These are phyloP conservation scores for Pterocarpus santalinus DNA, from an alignment of 306 rosid species.

Conservation along the genomic window DNA sequence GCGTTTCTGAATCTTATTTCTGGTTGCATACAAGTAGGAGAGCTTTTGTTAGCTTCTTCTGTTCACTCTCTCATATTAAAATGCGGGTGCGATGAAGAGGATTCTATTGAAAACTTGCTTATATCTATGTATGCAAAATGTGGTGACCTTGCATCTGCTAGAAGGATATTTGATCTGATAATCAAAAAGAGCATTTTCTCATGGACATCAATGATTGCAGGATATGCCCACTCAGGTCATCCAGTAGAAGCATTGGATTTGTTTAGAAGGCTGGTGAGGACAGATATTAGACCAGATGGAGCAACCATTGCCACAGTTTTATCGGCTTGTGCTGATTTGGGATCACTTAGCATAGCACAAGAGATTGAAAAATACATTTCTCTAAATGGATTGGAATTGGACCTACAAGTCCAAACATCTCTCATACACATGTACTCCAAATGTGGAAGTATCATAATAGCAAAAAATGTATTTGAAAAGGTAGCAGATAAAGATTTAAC, in stretches of 20 bases:
- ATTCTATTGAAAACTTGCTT: conserved; percentile 58
- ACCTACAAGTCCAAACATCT: conserved; percentile 66
- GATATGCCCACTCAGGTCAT: conserved; percentile 50
- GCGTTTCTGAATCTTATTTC: conserved; percentile 52
- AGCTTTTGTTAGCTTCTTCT: conserved; percentile 49
- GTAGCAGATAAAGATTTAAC: conserved; percentile 66
- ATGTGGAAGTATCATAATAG: conserved; percentile 63
- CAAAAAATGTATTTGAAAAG: conserved; percentile 59
- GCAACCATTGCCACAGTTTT: conserved; percentile 50
- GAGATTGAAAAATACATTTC: conserved; percentile 71
- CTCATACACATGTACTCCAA: conserved; percentile 82
- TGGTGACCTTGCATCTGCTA: conserved; percentile 55
- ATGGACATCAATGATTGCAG: conserved; percentile 72
- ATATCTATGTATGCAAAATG: conserved; percentile 67
- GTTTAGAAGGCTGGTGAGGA: conserved; percentile 45
- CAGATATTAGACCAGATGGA: conserved; percentile 51
- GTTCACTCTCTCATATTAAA: conserved; percentile 61
- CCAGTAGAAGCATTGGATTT: conserved; percentile 56
- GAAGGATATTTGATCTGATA: conserved; percentile 62
- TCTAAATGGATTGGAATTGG: conserved; percentile 55
- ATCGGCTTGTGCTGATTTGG: conserved; percentile 63
- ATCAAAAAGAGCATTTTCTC: conserved; percentile 56
- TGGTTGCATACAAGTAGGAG: conserved; percentile 44
- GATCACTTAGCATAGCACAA: conserved; percentile 58
- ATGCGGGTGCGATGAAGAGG: conserved; percentile 57